Evolutionary conservation across 805 yeast genomes (phyloP), one percentile per base, ranked within the genome.

Genomic region (Candida tibetensis): DNA sequence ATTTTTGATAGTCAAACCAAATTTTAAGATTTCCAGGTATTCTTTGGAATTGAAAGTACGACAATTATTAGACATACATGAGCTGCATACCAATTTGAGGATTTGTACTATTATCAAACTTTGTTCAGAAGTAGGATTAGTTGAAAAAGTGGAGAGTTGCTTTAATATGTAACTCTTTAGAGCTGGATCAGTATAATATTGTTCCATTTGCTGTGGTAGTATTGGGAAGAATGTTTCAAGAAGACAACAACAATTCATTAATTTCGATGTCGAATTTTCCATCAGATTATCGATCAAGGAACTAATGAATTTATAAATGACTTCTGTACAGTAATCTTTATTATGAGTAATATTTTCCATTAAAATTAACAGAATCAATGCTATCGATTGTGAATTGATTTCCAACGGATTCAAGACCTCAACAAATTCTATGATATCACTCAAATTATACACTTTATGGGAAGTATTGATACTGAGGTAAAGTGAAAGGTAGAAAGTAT

Each of bases 31-130:
- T 4, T 57, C 51, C 26, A 69, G 42, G 53, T 74, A 81, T 32
- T 67, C 62, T 15, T 67, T 62, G 1, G 76, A 61, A 29, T 77
- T 73, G 28, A 62, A 60, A n/a, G 53, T 57, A 39, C 85, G 67
- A 22, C 79, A 66, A 1, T 58, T 51, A 28, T 78, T 81, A 37
- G 71, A 73, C 17, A 77, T 64, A 46, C 83, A 76, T 0, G 80
- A 60, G 18, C 55, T 47, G 23, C 57, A 49, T 2, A 64, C 49
- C 9, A 59, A 37, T 12, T 46, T 45, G 17, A 57, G 41, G 4
- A 54, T 45, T 19, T 46, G 47, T 4, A 31, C 32, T 10, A 39
- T 30, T 4, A 45, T 25, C 33, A 28, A 21, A 16, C 27, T 19
- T 23, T 42, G 37, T 21, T 27, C 29, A 4, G 42, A 36, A 14